phyloP scores from a whole-genome alignment of 2,329 filamentous ascomycete genomes.

The Ascocoryne sarcoides region DNA sequence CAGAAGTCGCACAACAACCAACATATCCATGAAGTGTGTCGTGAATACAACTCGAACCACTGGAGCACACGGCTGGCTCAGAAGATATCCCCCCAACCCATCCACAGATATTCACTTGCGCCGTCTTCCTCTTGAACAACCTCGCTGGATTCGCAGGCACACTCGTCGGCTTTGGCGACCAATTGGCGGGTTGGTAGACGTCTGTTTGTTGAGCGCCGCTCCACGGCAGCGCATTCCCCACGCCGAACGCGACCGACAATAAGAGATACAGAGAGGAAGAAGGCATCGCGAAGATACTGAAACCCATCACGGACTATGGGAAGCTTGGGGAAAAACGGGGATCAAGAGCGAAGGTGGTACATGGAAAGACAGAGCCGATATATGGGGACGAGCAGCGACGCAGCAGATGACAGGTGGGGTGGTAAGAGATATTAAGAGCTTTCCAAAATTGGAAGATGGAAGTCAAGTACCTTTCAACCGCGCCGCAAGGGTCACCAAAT shows the following conservation, averaged over 20 bases:
- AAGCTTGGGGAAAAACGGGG: background rate
- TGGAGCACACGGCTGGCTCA: conserved; percentile 17
- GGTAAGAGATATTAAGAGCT: background rate
- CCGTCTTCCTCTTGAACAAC: conserved; percentile 20
- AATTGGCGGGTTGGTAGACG: conserved; percentile 19
- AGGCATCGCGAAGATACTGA: conserved; percentile 24
- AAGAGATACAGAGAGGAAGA: conserved; percentile 18
- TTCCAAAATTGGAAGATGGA: too few species aligned
- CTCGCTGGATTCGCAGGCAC: conserved; percentile 11
- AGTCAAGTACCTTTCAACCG: too few species aligned
- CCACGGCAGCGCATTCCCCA: conserved; percentile 21
- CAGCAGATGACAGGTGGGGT: background rate
- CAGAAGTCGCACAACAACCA: conserved; percentile 24
- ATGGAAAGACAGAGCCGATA: background rate
- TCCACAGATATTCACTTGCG: conserved; percentile 23
- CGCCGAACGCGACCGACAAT: conserved; percentile 15
- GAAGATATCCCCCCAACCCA: conserved; percentile 22
- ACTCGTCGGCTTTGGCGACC: conserved; percentile 24
- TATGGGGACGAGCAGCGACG: background rate
- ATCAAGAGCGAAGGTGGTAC: background rate
- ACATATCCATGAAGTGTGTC: conserved; percentile 22
- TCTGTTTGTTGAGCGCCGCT: conserved; percentile 16
- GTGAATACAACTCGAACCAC: conserved; percentile 24
- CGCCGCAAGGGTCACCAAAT: background rate
- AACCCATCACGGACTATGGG: conserved; percentile 7